These are phyloP conservation scores for Pleurotus cornucopiae DNA, from an alignment of 768 basidiomycete genomes.

Conservation along the genomic window DNA sequence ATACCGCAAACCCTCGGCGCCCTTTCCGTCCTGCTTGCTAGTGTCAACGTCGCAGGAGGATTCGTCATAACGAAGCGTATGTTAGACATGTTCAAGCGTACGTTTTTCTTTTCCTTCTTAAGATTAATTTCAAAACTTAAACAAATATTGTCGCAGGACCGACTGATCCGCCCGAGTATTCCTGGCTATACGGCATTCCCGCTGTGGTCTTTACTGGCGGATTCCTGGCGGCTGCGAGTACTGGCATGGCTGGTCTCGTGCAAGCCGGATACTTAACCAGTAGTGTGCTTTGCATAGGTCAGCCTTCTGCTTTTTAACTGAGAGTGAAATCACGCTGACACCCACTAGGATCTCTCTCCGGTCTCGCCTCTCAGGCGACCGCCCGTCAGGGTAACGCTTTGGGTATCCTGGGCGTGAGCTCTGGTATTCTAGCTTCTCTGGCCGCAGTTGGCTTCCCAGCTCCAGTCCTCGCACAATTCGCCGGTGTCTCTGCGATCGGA, in stretches of 20 bases:
- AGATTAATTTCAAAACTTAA: background rate
- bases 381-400: conserved; percentile 86
- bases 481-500: conserved; percentile 70
- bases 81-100: conserved; percentile 91
- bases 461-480: conserved; percentile 74
- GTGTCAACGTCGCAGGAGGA: conserved; percentile 85
- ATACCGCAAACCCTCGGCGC: conserved; percentile 79
- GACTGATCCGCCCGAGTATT: conserved; percentile 85
- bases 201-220: conserved; percentile 81
- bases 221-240: conserved; percentile 76
- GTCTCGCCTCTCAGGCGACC: conserved; percentile 74
- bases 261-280: conserved; percentile 86
- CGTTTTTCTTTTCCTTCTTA: conserved; percentile 12
- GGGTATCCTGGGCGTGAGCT: conserved; percentile 82
- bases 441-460: conserved; percentile 80
- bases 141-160: conserved; percentile 43
- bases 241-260: conserved; percentile 81
- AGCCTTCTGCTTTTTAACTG: background rate
- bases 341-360: conserved; percentile 66
- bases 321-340: background rate
- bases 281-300: conserved; percentile 83
- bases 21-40: conserved; percentile 79
- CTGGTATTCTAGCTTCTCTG: conserved; percentile 77
- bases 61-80: conserved; percentile 89
- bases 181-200: conserved; percentile 77